Evolutionary conservation across 2,329 filamentous ascomycete genomes (phyloP), one percentile per base, ranked within the genome.

Genomic region (Hymenoscyphus fraxineus): DNA sequence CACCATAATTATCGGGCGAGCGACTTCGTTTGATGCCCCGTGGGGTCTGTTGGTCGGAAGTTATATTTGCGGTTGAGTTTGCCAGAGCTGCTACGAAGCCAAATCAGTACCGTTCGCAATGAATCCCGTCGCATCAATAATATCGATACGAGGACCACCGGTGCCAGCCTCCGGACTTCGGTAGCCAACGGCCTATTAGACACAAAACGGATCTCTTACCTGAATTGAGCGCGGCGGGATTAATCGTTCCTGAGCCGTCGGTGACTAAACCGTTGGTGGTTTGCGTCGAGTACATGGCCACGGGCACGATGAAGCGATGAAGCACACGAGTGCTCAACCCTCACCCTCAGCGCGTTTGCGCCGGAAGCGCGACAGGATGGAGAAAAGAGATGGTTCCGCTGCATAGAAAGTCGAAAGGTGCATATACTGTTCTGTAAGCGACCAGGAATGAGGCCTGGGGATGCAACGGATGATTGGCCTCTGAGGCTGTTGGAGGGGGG

Each of bases 211-310:
- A 35, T 71, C 55, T 73, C 78, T 74, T 88, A 94, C 90, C 87
- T 82, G 88, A 88, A 81, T 90, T 92, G 81, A 96, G 84, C 69
- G 90, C 91, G 75, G 91, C 91, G 77, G 92, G 92, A 83, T 96
- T 92, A 83, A 96, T 95, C 76, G 92, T 96, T 77, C 90, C 91
- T 82, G 89, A 89, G 77, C 91, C 89, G 85, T 90, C 89, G 73
- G 83, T 81, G 66, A 80, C 75, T 65, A 73, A 75, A 79, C 87
- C 86, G 82, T 88, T 89, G 78, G 88, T 84, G 78, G 88, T 84
- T 78, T 85, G 83, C 78, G 83, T 81, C 77, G 85, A 82, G 81
- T 84, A 84, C 81, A 84, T 69, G 59, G 66, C 66, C 77, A 65
- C 66, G 60, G 64, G 70, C 70, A 65, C 65, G 78, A 78, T 74